These are phyloP conservation scores for Diaporthe batatas DNA, from an alignment of 2,329 filamentous ascomycete genomes.

Conservation along the genomic window DNA sequence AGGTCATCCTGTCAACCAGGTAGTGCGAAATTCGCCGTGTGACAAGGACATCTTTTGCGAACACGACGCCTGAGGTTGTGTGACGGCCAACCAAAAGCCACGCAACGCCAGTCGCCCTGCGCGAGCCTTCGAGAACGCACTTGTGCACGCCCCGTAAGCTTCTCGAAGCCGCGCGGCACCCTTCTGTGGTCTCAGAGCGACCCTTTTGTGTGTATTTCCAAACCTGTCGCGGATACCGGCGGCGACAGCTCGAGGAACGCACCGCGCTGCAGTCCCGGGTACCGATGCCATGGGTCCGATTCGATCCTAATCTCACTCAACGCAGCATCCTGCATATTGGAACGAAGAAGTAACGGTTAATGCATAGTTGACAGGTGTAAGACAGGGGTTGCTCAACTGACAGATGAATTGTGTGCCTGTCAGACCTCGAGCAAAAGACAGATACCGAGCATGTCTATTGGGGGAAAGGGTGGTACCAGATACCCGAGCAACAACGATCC, in stretches of 20 bases:
- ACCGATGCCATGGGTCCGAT: slow-evolving; percentile 28
- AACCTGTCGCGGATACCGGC: slow-evolving; percentile 15
- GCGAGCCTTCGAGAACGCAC: slow-evolving; percentile 11
- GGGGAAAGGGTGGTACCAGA: slow-evolving; percentile 4
- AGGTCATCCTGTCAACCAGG: slow-evolving; percentile 30
- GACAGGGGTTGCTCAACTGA: slow-evolving; percentile 38
- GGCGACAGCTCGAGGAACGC: slow-evolving; percentile 6
- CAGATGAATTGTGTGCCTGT: slow-evolving; percentile 17
- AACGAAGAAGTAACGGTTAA: slow-evolving; percentile 27
- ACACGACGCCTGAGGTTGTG: slow-evolving; percentile 28
- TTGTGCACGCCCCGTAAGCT: slow-evolving; percentile 5
- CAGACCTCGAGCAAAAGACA: not conserved
- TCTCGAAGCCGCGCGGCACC: slow-evolving; percentile 18
- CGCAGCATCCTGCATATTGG: slow-evolving; percentile 32
- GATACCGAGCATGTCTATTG: not conserved
- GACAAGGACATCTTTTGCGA: slow-evolving; percentile 8
- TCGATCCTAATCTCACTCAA: slow-evolving; percentile 29
- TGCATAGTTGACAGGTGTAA: slow-evolving; percentile 37
- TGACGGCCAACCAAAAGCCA: slow-evolving; percentile 13
- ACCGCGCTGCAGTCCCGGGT: slow-evolving; percentile 20
- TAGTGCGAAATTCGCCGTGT: slow-evolving; percentile 22
- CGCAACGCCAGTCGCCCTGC: slow-evolving; percentile 26
- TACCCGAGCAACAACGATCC: slow-evolving; percentile 8
- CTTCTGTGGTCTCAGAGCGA: slow-evolving; percentile 1
- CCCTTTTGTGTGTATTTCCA: not conserved